phyloP scores from a whole-genome alignment of 2,329 filamentous ascomycete species.

The Cladophialophora exuberans region DNA sequence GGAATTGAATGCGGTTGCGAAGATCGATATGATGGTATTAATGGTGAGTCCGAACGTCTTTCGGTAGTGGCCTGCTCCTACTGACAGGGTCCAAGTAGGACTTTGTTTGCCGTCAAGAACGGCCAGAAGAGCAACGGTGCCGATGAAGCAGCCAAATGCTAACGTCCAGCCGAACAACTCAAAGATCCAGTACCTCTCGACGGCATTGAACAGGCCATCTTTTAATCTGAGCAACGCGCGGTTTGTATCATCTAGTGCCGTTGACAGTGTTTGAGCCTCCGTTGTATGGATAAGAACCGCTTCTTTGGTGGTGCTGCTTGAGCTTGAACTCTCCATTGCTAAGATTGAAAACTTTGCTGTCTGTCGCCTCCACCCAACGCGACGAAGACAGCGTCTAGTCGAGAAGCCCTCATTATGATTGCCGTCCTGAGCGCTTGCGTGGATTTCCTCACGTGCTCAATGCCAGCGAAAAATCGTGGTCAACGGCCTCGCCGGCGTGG shows the following conservation, averaged over 20 bases:
- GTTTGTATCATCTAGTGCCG: not conserved
- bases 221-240: not conserved
- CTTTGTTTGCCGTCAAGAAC: not conserved
- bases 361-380: no score
- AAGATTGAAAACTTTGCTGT: no score
- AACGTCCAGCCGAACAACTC: slow-evolving; percentile 13
- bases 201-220: not conserved
- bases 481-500: slow-evolving; percentile 6
- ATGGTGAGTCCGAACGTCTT: slow-evolving; percentile 10
- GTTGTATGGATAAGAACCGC: not conserved
- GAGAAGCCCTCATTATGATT: not conserved
- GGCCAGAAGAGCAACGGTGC: slow-evolving; percentile 3
- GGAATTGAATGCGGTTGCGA: slow-evolving; percentile 11
- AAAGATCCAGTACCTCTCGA: slow-evolving; percentile 18
- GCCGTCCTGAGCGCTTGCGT: not conserved
- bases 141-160: slow-evolving; percentile 1
- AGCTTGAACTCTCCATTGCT: not conserved
- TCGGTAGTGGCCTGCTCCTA: not conserved
- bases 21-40: slow-evolving; percentile 15
- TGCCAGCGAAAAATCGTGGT: not conserved
- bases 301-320: not conserved
- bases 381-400: no score
- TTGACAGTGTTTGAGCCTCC: not conserved
- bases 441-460: not conserved
- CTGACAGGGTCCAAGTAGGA: slow-evolving; percentile 3